Evolutionary conservation across 2,329 filamentous ascomycete species (phyloP).

Genomic region (Talaromyces sp.): DNA sequence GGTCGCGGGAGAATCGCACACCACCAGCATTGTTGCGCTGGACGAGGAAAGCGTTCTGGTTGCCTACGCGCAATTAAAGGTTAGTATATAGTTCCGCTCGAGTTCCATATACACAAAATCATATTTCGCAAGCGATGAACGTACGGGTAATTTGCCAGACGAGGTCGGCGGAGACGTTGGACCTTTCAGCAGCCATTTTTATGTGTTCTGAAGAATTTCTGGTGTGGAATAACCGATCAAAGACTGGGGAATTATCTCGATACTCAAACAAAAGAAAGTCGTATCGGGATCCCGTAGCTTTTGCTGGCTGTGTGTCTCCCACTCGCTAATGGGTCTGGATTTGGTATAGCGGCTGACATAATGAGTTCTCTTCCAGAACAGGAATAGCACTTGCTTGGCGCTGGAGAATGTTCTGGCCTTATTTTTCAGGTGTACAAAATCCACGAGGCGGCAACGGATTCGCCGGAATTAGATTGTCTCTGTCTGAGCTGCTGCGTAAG

Average conservation of each 20-base stretch:
- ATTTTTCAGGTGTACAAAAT: neutral
- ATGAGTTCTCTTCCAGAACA: neutral
- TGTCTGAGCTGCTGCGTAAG: neutral
- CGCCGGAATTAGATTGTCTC: slow-evolving; percentile 6
- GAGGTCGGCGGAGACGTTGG: slow-evolving; percentile 83
- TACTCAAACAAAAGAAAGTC: slow-evolving; percentile 2
- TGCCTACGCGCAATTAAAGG: slow-evolving; percentile 54
- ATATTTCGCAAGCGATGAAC: slow-evolving; percentile 42
- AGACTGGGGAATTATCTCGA: slow-evolving; percentile 5
- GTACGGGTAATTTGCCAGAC: slow-evolving; percentile 94
- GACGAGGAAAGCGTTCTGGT: slow-evolving; percentile 85
- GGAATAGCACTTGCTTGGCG: neutral
- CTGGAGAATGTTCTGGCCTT: neutral
- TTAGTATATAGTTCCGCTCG: neutral
- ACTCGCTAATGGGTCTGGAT: slow-evolving; percentile 17
- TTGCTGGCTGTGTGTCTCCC: slow-evolving; percentile 13
- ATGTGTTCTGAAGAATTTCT: neutral
- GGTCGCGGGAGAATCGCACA: slow-evolving; percentile 88
- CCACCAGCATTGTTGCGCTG: slow-evolving; percentile 79
- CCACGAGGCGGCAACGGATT: neutral
- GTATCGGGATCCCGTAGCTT: slow-evolving; percentile 5
- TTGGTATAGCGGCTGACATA: slow-evolving; percentile 13
- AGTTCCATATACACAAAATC: neutral
- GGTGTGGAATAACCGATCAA: slow-evolving; percentile 1
- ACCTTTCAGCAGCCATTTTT: slow-evolving; percentile 49